Conservation (phyloP, 495 filamentous ascomycete genomes). For the Xylaria nigripes region DNA sequence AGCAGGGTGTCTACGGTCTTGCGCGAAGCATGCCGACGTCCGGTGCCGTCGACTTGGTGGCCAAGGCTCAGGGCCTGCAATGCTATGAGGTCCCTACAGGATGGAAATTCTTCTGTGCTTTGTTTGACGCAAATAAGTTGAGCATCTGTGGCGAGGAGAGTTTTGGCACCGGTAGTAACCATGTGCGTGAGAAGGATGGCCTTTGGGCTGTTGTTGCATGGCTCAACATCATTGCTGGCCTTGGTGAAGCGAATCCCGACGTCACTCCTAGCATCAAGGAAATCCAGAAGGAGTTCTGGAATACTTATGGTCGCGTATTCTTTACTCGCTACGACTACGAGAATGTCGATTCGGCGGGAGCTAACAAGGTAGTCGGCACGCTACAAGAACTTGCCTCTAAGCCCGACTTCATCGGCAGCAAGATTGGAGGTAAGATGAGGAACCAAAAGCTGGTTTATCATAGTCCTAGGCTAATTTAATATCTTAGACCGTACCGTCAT, state of each 20-base stretch:
- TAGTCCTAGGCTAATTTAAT: background rate
- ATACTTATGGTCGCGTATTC: conserved; percentile 91
- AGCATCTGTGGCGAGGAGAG: conserved; percentile 98
- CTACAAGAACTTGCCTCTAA: conserved; percentile 63
- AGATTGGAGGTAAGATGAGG: conserved; percentile 50
- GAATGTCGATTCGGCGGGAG: conserved; percentile 80
- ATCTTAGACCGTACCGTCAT: conserved; percentile 62
- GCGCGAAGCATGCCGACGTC: conserved; percentile 97
- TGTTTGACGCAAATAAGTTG: conserved; percentile 95
- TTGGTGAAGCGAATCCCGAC: conserved; percentile 69
- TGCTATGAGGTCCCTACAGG: conserved; percentile 96
- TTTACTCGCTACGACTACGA: conserved; percentile 99
- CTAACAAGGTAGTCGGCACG: conserved; percentile 75
- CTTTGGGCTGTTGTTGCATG: conserved; percentile 96
- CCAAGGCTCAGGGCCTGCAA: conserved; percentile 83
- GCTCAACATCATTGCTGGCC: conserved; percentile 96
- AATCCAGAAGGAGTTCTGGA: conserved; percentile 97
- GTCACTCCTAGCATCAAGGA: conserved; percentile 80
- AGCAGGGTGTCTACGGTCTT: conserved; percentile 89
- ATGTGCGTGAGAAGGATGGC: conserved; percentile 98
- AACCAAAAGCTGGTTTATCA: background rate
- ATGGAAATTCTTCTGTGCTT: conserved; percentile 99
- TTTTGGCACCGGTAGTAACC: conserved; percentile 97
- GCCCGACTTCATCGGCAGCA: conserved; percentile 68
- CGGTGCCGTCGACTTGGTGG: conserved; percentile 89